A percentile compares a stretch with the other conserved stretches of the same genome.
phyloP scores from a whole-genome alignment of 441 rosid species.

The Populus hybrid region DNA sequence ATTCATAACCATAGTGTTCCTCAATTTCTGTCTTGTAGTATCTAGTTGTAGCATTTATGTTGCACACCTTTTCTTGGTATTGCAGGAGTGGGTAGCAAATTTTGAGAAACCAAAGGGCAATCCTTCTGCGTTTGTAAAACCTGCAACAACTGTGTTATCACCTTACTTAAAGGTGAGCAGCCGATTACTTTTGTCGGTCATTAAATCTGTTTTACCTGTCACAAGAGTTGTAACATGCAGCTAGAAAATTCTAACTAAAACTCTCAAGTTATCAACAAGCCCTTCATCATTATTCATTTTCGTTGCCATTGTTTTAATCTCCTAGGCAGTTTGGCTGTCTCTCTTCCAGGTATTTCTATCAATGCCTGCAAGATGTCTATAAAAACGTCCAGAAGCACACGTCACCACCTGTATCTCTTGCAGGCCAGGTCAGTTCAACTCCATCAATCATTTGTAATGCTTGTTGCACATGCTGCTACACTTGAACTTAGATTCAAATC shows the following conservation, averaged over 20 bases:
- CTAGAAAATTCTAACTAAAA: conserved; percentile 4
- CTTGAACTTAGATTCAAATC: conserved; percentile 21
- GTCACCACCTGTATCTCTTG: conserved; percentile 91
- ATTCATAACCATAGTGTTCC: background rate
- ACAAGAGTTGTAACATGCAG: background rate
- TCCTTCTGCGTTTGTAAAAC: conserved; percentile 78
- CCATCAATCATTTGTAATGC: conserved; percentile 1
- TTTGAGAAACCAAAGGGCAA: conserved; percentile 98
- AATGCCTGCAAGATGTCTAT: conserved; percentile 64
- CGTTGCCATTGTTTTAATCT: conserved; percentile 14
- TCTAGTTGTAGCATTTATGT: background rate
- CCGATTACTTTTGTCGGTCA: background rate
- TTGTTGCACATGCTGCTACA: conserved; percentile 9
- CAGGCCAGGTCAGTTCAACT: conserved; percentile 68
- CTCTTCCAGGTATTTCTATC: conserved; percentile 93
- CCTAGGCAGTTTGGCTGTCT: conserved; percentile 92
- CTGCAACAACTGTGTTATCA: conserved; percentile 87
- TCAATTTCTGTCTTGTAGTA: background rate
- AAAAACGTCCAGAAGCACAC: conserved; percentile 61
- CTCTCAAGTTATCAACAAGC: background rate
- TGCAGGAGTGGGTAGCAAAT: conserved; percentile 88
- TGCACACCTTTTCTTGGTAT: conserved; percentile 6
- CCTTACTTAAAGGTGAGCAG: conserved; percentile 92
- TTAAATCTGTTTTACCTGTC: conserved; percentile 2
- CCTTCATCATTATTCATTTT: background rate